Conservation (phyloP, 1,284 basidiomycete genomes). For the Cystobasidium sp. region DNA sequence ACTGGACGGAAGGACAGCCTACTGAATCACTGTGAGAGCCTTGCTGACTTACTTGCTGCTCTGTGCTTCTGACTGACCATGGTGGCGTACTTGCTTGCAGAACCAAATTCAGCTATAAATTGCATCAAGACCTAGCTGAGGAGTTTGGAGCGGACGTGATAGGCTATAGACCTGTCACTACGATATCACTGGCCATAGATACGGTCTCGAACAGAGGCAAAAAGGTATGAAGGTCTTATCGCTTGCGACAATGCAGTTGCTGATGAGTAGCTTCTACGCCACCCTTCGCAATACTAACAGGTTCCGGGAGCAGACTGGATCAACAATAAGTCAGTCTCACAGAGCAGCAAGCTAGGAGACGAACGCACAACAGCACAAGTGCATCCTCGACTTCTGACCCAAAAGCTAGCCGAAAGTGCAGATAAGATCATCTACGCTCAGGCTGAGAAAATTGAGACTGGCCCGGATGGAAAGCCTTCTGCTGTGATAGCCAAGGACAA, state of each 20-base stretch:
- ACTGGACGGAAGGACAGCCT: conserved; percentile 64
- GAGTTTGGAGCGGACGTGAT: conserved; percentile 75
- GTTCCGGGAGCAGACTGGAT: conserved; percentile 55
- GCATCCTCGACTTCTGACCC: conserved; percentile 78
- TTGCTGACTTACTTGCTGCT: not conserved
- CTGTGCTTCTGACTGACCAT: conserved; percentile 10
- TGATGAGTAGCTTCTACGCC: not conserved
- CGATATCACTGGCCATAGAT: conserved; percentile 51
- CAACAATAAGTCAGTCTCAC: conserved; percentile 53
- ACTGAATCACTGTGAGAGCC: not conserved
- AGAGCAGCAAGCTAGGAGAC: conserved; percentile 56
- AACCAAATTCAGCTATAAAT: conserved; percentile 73
- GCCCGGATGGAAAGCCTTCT: conserved; percentile 27
- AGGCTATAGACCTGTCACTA: conserved; percentile 77
- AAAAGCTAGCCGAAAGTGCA: conserved; percentile 69
- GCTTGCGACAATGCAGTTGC: conserved; percentile 5
- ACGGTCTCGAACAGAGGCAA: conserved; percentile 23
- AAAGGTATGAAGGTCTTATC: conserved; percentile 12
- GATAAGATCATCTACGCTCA: conserved; percentile 58
- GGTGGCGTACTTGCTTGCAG: conserved; percentile 60
- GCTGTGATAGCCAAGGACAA: conserved; percentile 47
- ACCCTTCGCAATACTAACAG: conserved; percentile 11
- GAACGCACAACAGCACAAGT: conserved; percentile 72
- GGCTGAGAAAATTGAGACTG: conserved; percentile 50
- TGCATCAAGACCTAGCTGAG: conserved; percentile 77